Percentiles rank a stretch among this genome's conserved stretches.
Evolutionary conservation across 441 rosid species (phyloP).

Genomic region (Pelargonium fulgidum): DNA sequence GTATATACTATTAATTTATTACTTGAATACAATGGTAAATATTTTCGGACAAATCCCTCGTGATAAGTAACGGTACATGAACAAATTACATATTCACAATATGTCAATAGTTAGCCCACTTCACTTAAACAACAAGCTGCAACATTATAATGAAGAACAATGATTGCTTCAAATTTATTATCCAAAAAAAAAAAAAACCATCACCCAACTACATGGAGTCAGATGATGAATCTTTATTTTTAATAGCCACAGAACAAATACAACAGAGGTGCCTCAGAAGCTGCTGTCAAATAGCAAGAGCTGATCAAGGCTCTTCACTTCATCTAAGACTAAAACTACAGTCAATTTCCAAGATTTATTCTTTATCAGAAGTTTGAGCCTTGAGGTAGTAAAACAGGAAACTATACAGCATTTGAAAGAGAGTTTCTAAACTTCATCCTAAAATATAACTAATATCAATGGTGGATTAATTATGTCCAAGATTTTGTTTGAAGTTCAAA

Average conservation of each 20-base stretch:
- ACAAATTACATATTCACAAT: background rate
- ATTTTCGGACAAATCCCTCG: background rate
- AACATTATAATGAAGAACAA: background rate
- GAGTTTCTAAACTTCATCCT: background rate
- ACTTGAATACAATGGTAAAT: background rate
- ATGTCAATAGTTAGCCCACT: background rate
- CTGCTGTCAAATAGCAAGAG: background rate
- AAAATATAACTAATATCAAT: background rate
- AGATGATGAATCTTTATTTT: background rate
- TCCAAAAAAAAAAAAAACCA: background rate
- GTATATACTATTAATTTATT: background rate
- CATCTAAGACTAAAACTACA: background rate
- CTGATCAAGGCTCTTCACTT: background rate
- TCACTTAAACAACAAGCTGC: background rate
- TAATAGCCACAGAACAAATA: background rate
- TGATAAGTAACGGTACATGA: background rate
- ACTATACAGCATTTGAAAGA: background rate
- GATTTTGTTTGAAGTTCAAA: background rate
- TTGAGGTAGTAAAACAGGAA: background rate
- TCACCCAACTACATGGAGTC: background rate
- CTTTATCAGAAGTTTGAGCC: background rate
- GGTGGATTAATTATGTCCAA: conserved; percentile 1
- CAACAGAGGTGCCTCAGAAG: background rate
- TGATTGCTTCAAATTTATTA: background rate
- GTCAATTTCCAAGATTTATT: background rate